Conservation (phyloP, 768 basidiomycete genomes). For the Plicaturopsis crispa region DNA sequence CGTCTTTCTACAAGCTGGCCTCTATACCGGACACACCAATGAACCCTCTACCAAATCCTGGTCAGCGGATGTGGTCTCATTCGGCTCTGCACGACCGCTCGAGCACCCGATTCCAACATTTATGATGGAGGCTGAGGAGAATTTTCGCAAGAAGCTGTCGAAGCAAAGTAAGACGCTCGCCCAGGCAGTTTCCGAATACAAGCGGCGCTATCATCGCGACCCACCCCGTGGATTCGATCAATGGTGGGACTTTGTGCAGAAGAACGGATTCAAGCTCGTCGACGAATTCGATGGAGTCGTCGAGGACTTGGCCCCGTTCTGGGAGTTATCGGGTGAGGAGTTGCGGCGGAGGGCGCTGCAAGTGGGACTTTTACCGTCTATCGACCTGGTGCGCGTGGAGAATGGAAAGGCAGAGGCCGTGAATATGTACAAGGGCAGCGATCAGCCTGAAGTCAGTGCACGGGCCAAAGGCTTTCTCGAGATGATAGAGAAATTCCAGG, state of each 20-base stretch:
- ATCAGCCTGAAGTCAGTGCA: conserved; percentile 64
- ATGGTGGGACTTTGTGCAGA: conserved; percentile 80
- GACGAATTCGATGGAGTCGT: conserved; percentile 88
- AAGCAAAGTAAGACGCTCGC: conserved; percentile 75
- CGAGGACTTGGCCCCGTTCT: conserved; percentile 81
- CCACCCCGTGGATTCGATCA: conserved; percentile 89
- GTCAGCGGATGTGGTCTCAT: not conserved
- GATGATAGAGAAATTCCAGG: conserved; percentile 68
- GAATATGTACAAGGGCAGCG: conserved; percentile 47
- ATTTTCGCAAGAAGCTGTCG: conserved; percentile 56
- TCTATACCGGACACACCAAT: conserved; percentile 30
- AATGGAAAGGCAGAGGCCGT: conserved; percentile 54
- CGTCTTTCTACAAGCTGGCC: conserved; percentile 43
- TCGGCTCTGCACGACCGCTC: conserved; percentile 1
- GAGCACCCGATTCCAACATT: conserved; percentile 80
- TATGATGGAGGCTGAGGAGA: conserved; percentile 76
- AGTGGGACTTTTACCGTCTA: conserved; percentile 73
- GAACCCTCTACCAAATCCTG: conserved; percentile 3
- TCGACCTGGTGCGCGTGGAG: conserved; percentile 79
- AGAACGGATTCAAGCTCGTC: conserved; percentile 67
- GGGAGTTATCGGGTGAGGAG: conserved; percentile 65
- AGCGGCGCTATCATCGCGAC: conserved; percentile 60
- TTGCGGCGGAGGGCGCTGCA: conserved; percentile 54
- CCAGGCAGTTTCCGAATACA: conserved; percentile 80
- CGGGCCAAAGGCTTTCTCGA: conserved; percentile 69